A percentile compares a stretch with the other conserved stretches of the same genome.
These are phyloP conservation scores for Eragrostis curvula DNA, from an alignment of 176 grass and related monocot genomes.

Conservation along the genomic window DNA sequence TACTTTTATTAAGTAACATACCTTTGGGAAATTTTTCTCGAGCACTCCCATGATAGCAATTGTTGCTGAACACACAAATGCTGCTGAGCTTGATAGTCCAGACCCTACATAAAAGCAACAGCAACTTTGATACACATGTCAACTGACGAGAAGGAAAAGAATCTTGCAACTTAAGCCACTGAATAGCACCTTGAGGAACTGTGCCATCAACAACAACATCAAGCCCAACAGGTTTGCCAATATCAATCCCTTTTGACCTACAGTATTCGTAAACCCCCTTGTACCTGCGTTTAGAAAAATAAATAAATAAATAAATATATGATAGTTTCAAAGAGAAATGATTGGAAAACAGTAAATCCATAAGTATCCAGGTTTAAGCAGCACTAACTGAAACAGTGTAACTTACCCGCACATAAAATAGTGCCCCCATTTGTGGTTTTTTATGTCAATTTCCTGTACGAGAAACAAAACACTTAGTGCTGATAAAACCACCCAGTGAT, in stretches of 20 bases:
- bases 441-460: conserved; percentile 85
- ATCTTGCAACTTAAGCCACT: neutral
- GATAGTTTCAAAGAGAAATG: neutral
- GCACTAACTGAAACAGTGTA: conserved; percentile 1
- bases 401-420: conserved; percentile 98
- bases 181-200: conserved; percentile 73
- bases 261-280: conserved; percentile 87
- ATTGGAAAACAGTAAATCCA: neutral
- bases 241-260: conserved; percentile 73
- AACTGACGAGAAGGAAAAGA: conserved; percentile 16
- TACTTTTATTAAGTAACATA: conserved; percentile 26
- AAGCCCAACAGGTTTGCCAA: conserved; percentile 65
- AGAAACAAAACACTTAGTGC: conserved; percentile 15
- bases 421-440: conserved; percentile 97
- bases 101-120: conserved; percentile 61
- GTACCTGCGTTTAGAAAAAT: conserved; percentile 59
- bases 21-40: conserved; percentile 81
- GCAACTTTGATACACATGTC: neutral
- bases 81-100: conserved; percentile 93
- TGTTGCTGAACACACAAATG: conserved; percentile 96
- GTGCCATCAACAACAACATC: conserved; percentile 91
- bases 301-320: neutral
- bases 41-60: conserved; percentile 94
- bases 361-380: neutral
- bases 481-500: neutral